These are phyloP conservation scores for Aspergillus sp. DNA, from an alignment of 2,329 filamentous ascomycete genomes.

Conservation along the genomic window DNA sequence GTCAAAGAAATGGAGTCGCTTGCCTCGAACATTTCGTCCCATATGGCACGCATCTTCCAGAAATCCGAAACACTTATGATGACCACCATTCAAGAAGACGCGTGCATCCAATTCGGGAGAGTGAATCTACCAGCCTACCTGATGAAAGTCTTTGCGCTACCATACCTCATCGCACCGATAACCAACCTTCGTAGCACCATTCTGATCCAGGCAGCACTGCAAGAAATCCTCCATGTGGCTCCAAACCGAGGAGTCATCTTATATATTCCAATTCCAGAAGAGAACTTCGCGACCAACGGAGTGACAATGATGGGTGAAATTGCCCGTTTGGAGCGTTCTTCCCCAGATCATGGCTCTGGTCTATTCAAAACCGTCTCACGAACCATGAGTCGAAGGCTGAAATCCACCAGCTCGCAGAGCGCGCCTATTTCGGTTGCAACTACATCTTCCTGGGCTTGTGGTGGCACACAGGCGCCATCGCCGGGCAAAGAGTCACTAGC, in stretches of 20 bases:
- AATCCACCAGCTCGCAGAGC: constrained; percentile 32
- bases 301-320: constrained; percentile 70
- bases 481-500: constrained; percentile 3
- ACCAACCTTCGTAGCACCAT: constrained; percentile 79
- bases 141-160: constrained; percentile 70
- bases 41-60: constrained; percentile 73
- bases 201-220: constrained; percentile 75
- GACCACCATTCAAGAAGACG: constrained; percentile 73
- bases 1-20: constrained; percentile 76
- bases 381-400: constrained; percentile 41
- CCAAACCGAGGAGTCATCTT: constrained; percentile 70
- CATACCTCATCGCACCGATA: constrained; percentile 67
- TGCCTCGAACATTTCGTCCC: constrained; percentile 70
- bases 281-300: constrained; percentile 70
- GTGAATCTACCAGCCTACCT: constrained; percentile 78
- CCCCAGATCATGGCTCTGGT: constrained; percentile 43
- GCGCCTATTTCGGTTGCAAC: constrained; percentile 26
- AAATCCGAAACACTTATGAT: constrained; percentile 72
- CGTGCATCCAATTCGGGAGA: constrained; percentile 72
- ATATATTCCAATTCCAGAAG: constrained; percentile 69
- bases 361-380: constrained; percentile 44
- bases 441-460: constrained; percentile 21
- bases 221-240: constrained; percentile 67
- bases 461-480: constrained; percentile 1
- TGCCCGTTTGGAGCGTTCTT: constrained; percentile 56